phyloP scores from a whole-genome alignment of 495 filamentous ascomycete genomes.

The Talaromyces wortmannii region DNA sequence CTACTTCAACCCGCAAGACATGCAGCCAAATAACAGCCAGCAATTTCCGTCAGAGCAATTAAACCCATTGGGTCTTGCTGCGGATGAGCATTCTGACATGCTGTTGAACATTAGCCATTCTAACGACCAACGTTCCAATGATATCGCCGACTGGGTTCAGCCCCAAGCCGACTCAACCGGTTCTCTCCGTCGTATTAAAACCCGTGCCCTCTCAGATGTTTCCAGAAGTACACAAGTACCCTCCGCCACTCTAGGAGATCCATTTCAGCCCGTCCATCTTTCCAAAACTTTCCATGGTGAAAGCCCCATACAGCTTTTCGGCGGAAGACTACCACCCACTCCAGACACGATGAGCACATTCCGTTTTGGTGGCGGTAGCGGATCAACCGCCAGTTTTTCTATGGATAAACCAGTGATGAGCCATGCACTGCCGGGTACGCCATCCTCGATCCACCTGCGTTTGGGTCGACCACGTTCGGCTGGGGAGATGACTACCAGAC shows the following conservation, averaged over 20 bases:
- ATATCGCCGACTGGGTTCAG: constrained; percentile 26
- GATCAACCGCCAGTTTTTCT: constrained; percentile 29
- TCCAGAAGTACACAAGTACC: constrained; percentile 1
- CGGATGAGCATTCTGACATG: not conserved
- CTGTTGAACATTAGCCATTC: not conserved
- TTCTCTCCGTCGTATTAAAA: not conserved
- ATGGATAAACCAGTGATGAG: constrained; percentile 11
- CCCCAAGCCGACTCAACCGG: not conserved
- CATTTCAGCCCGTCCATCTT: not conserved
- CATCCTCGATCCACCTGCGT: constrained; percentile 7
- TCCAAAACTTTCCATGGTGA: not conserved
- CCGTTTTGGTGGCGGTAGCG: constrained; percentile 19
- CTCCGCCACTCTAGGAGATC: not conserved
- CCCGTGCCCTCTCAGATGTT: constrained; percentile 3
- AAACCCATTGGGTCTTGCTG: constrained; percentile 5
- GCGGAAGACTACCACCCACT: constrained; percentile 31
- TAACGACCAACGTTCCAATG: not conserved
- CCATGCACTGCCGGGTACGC: constrained; percentile 7
- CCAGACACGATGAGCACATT: constrained; percentile 41
- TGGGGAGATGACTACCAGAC: constrained; percentile 22
- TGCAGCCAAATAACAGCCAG: not conserved
- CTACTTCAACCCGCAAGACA: constrained; percentile 50
- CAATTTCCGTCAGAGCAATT: constrained; percentile 20
- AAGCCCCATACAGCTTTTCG: constrained; percentile 16
- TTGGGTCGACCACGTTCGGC: constrained; percentile 29